Percentiles rank a stretch among this genome's conserved stretches.
These are phyloP conservation scores for Arabis alpina DNA, from an alignment of 345 rosid genomes.

Conservation along the genomic window DNA sequence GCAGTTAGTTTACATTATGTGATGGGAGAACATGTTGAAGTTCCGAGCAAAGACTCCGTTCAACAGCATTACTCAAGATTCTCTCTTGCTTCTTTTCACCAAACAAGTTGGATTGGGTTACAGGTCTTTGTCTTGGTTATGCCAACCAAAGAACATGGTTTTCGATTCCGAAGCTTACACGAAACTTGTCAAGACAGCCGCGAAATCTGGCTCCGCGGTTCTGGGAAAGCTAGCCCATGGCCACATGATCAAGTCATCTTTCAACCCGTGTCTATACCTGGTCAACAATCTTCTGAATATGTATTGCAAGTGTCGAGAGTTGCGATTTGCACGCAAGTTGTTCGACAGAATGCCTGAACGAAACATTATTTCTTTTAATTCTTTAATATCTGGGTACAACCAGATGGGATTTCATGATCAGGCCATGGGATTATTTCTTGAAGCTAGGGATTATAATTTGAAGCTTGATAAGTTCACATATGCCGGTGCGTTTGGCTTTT, in stretches of 20 bases:
- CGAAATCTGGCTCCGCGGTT: conserved; percentile 44
- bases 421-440: conserved; percentile 43
- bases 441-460: conserved; percentile 43
- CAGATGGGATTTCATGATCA: conserved; percentile 44
- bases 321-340: conserved; percentile 47
- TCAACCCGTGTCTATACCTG: conserved; percentile 46
- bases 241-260: conserved; percentile 52
- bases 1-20: conserved; percentile 30
- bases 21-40: conserved; percentile 35
- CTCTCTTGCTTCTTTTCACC: background rate
- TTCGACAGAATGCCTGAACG: conserved; percentile 53
- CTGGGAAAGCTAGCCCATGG: conserved; percentile 51
- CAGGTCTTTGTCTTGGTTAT: conserved; percentile 22
- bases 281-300: conserved; percentile 48
- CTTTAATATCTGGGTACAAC: conserved; percentile 52
- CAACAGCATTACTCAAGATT: conserved; percentile 13
- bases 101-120: conserved; percentile 18
- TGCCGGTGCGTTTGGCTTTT: conserved; percentile 51
- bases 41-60: conserved; percentile 33
- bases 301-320: conserved; percentile 46
- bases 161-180: conserved; percentile 46
- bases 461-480: conserved; percentile 57
- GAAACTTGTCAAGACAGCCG: conserved; percentile 44
- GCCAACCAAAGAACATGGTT: conserved; percentile 27
- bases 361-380: conserved; percentile 54